A percentile compares a stretch with the other conserved stretches of the same genome.
Conservation (phyloP, 108 stramenopile genomes). For the Cyclotella atomus region DNA sequence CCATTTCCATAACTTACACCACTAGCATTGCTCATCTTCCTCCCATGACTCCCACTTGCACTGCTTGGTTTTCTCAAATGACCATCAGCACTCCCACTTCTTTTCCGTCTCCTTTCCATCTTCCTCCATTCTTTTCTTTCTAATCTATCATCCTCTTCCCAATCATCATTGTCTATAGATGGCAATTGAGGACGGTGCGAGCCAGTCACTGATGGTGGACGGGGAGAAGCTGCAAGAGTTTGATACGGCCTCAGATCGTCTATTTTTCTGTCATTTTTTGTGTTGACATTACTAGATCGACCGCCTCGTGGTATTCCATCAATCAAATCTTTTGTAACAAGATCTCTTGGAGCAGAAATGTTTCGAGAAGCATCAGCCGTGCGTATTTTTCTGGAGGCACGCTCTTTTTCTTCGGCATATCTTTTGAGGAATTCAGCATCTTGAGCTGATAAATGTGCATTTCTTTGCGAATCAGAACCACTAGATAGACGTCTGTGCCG, state of each 20-base stretch:
- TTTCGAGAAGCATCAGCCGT: no score
- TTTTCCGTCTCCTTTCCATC: not conserved
- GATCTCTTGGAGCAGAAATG: no score
- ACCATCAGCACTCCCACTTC: not conserved
- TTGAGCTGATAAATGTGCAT: constrained; percentile 7
- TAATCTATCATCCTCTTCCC: constrained; percentile 49
- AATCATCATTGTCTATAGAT: constrained; percentile 52
- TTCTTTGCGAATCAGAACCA: no score
- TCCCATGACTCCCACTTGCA: not conserved
- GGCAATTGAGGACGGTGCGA: constrained; percentile 49
- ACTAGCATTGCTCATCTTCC: not conserved
- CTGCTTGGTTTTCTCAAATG: no score
- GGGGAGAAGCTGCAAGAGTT: no score
- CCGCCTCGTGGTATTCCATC: not conserved
- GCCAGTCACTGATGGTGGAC: constrained; percentile 39
- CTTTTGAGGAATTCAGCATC: constrained; percentile 39
- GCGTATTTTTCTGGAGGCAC: not conserved
- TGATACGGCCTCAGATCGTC: not conserved
- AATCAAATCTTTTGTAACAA: not conserved
- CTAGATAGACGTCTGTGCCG: no score
- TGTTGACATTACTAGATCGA: not conserved
- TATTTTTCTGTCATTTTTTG: not conserved
- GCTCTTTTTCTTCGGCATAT: constrained; percentile 42
- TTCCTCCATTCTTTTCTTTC: constrained; percentile 18
- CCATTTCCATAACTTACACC: not conserved